Evolutionary conservation across 345 rosid genomes (phyloP), one percentile per base, ranked within the genome.

Genomic region (Gossypium anomalum): DNA sequence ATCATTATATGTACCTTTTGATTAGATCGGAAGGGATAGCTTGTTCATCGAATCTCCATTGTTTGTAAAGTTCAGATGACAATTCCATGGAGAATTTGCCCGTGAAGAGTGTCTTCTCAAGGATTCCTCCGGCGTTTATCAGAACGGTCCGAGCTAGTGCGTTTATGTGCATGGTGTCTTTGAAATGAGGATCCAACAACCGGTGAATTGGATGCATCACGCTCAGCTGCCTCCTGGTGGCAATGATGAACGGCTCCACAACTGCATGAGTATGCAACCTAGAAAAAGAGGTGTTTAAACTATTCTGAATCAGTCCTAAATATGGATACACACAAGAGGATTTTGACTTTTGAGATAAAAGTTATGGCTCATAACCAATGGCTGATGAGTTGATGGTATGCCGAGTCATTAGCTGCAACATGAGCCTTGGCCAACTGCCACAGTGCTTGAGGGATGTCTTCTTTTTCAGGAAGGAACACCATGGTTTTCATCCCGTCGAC

Each of bases 251-350:
- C 49, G 94, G 94, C 86, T 90, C 92, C 4, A 85, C 75, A 3
- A 90, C 86, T 10, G 89, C 90, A 75, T 87, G 92, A 61, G 94
- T 88, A 65, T 88, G 87, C 82, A 89, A 85, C 93, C 93, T 87
- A 70, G 38, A 76, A 77, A 80, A 78, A 19, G 4, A 12, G 48
- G 48, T 27, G 22, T 16, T 16, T 17, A 55, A 13, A 22, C 23
- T n/a, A n/a, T 14, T 38, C n/a, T 19, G 27, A 38, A 19, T 71
- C 29, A 71, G 7, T 71, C 1, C 38, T 15, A 38, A 55, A 34
- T 34, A 34, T 34, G 41, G 7, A 59, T 53, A n/a, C 2, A 8
- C 61, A 53, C 5, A 6, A 7, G 27, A n/a, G 19, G 16, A 64
- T 72, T 57, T 38, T 43, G 51, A 14, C 43, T 72, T 57, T 19